Base-by-base conservation (phyloP, 208 protist species). In the Crithidia bombi region DNA sequence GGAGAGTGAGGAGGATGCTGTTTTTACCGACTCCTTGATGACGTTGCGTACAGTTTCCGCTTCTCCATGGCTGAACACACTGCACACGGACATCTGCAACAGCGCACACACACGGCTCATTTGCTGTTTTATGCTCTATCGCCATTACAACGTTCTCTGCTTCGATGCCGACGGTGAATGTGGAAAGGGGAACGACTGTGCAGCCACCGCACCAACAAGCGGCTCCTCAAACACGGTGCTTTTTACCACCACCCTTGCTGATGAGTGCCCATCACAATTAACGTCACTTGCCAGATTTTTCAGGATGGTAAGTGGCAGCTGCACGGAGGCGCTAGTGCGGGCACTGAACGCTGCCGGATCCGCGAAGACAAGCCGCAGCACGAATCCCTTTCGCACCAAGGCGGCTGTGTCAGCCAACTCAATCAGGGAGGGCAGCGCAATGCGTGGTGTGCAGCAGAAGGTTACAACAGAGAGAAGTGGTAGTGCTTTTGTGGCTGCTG, bases 101-200 rank as follows among this genome's bases (percentile, higher is more conserved):
- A 54, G 44, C 15, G 30, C 59, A 15, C 59, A 65, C 32, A 54
- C 44, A 3, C 59, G 59, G 25, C 44, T 65, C 0, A 25, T 65
- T 17, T 65, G 59, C 59, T 65, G 44, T 32, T 54, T 65, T 30
- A 2, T 65, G 7, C n/a, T 65, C 12, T 65, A 54, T n/a, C 59
- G 59, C 41, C 26, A 65, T n/a, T 54, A 51, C 59, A 51, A 30
- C 26, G 26, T 65, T 0, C 30, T 65, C 39, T 33, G 32, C 36
- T 0, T 26, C 30, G 19, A 26, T 19, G 30, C 17, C 1, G 43
- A n/a, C 19, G 30, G 44, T 30, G 6, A 26, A 21, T 15, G 19
- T 5, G 14, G 15, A 39, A 41, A 10, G 14, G 12, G 33, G 5
- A n/a, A n/a, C n/a, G n/a, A n/a, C n/a, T n/a, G n/a, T n/a, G n/a